These are phyloP conservation scores for Omphalea diandra DNA, from an alignment of 441 rosid species.

Conservation along the genomic window DNA sequence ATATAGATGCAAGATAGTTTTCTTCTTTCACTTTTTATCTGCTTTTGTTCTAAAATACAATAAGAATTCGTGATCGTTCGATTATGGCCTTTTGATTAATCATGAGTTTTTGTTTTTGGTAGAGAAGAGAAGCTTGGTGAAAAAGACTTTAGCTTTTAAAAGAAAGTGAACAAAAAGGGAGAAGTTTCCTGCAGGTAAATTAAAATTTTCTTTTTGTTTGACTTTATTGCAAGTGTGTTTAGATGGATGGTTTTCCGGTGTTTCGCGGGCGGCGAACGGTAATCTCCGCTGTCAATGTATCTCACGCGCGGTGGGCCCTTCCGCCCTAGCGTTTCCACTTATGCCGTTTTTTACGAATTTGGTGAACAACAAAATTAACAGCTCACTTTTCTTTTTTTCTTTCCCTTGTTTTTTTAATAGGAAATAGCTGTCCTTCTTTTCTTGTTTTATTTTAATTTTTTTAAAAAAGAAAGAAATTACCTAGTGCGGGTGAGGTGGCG, in stretches of 20 bases:
- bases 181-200: constrained; percentile 34
- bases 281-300: constrained; percentile 6
- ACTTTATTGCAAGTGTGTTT: too few species aligned
- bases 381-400: constrained; percentile 25
- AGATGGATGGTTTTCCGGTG: too few species aligned
- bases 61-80: not conserved
- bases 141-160: constrained; percentile 19
- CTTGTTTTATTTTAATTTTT: constrained; percentile 19
- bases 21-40: too few species aligned
- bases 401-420: constrained; percentile 17
- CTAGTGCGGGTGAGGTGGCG: constrained; percentile 43
- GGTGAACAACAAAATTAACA: too few species aligned
- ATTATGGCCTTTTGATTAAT: too few species aligned
- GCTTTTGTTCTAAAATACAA: too few species aligned
- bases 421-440: constrained; percentile 52
- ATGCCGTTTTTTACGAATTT: not conserved
- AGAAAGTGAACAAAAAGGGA: constrained; percentile 18
- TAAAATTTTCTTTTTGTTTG: not conserved
- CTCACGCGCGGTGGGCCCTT: constrained; percentile 17
- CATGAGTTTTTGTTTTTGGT: too few species aligned
- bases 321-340: not conserved
- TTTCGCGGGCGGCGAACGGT: too few species aligned
- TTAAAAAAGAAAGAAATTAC: not conserved
- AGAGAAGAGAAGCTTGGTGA: constrained; percentile 16
- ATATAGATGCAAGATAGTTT: too few species aligned